A percentile compares a stretch with the other conserved stretches of the same genome.
Evolutionary conservation across 768 basidiomycete genomes (phyloP).

Genomic region (Lactarius sanguifluus): DNA sequence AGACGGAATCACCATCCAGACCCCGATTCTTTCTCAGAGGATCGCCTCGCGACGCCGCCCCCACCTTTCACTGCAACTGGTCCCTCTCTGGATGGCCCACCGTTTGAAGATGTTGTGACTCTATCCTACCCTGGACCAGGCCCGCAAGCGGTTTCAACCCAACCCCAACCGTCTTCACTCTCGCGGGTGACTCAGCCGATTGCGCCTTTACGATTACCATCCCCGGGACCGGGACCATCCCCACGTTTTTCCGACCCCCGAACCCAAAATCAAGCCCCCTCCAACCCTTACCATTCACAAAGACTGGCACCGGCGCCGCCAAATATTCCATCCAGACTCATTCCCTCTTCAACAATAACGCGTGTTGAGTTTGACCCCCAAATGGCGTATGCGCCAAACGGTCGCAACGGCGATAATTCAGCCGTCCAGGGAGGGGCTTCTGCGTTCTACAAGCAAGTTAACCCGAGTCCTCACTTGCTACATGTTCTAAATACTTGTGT

Average conservation of each 20-base stretch:
- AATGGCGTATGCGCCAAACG: slow-evolving; percentile 44
- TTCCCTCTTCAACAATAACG: slow-evolving; percentile 10
- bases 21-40: slow-evolving; percentile 6
- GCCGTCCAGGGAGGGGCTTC: slow-evolving; percentile 34
- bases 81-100: slow-evolving; percentile 41
- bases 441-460: slow-evolving; percentile 58
- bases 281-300: background rate
- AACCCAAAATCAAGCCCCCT: background rate
- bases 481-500: slow-evolving; percentile 13
- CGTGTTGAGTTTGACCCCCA: slow-evolving; percentile 45
- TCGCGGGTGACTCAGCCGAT: background rate
- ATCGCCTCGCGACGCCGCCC: slow-evolving; percentile 35
- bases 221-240: slow-evolving; percentile 3
- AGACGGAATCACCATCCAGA: background rate
- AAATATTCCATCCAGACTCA: slow-evolving; percentile 2
- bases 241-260: slow-evolving; percentile 12
- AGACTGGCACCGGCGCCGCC: background rate
- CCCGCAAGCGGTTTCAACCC: slow-evolving; percentile 29
- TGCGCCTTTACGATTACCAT: slow-evolving; percentile 1
- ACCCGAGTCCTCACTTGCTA: background rate
- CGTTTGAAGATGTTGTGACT: slow-evolving; percentile 36
- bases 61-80: slow-evolving; percentile 43
- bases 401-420: slow-evolving; percentile 22
- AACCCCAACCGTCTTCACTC: background rate
- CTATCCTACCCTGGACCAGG: slow-evolving; percentile 29